A percentile compares a stretch with the other conserved stretches of the same genome.
Evolutionary conservation across 108 stramenopile genomes (phyloP).

Genomic region (Cylindrotheca closterium): DNA sequence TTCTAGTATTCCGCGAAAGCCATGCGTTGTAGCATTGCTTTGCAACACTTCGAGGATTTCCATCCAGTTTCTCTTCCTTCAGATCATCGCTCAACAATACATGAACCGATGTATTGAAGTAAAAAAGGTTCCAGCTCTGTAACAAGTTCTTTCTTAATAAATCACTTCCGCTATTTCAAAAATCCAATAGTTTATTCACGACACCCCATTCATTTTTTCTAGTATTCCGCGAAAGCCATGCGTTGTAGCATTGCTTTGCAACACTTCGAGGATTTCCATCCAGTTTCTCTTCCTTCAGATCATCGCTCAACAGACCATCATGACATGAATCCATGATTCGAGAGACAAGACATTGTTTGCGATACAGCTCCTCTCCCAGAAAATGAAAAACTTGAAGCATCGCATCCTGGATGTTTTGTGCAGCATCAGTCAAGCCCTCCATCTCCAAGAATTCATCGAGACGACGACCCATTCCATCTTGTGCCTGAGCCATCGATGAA

Average conservation of each 20-base stretch:
- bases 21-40: conserved; percentile 3
- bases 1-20: neutral
- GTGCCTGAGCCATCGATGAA: conserved; percentile 48
- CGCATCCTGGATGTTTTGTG: conserved; percentile 20
- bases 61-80: neutral
- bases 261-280: conserved; percentile 5
- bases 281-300: conserved; percentile 1
- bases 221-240: neutral
- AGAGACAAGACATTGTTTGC: conserved; percentile 53
- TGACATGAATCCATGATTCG: conserved; percentile 45
- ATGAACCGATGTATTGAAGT: too few relatives aligned
- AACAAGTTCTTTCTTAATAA: too few relatives aligned
- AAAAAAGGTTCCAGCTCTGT: too few relatives aligned
- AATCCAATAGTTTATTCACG: conserved; percentile 3
- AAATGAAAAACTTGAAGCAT: conserved; percentile 27
- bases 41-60: conserved; percentile 6
- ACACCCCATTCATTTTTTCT: neutral
- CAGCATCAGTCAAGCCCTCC: conserved; percentile 31
- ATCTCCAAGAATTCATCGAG: conserved; percentile 40
- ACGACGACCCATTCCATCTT: conserved; percentile 68
- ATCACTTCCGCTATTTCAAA: neutral
- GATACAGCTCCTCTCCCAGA: conserved; percentile 63
- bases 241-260: neutral
- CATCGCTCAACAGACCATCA: conserved; percentile 44
- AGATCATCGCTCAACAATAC: conserved; percentile 24